Evolutionary conservation across 495 filamentous ascomycete genomes (phyloP), one percentile per base, ranked within the genome.

Genomic region (Jackrogersella minutella): DNA sequence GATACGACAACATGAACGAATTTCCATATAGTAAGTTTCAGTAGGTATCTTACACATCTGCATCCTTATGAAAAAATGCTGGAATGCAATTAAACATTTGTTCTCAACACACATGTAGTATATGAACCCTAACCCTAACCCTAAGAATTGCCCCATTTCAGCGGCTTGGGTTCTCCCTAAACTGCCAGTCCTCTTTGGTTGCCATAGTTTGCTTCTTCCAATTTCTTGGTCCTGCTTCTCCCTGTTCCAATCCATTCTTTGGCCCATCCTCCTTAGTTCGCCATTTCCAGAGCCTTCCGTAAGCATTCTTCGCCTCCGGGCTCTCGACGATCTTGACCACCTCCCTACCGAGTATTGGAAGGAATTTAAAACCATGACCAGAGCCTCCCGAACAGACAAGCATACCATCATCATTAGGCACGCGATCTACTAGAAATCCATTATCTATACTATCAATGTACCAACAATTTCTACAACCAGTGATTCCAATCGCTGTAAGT

Each of bases 361-460:
- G 79, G 72, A 92, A 93, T 72, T 93, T 93, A 76, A 86, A 93
- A 2, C 69, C 91, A 75, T 93, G 91, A 7, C 91, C 91, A 58
- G 84, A 88, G 1, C 89, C 91, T 13, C 91, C 91, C 0, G 88
- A 91, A 3, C 88, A 87, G 5, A 93, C 66, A 73, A 93, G 88
- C n/a, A 93, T 75, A 9, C 83, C 82, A 8, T 80, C 68, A 51
- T 82, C 78, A 3, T 70, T 67, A 0, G 90, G 90, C 61, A 91
- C 87, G 49, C 85, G 86, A 30, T 82, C 80, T 33, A 92, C 80
- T 31, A 93, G 77, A 74, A 91, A 93, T 71, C 91, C 85, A 47
- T 72, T 70, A 36, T 66, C 61, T 2, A 72, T 3, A 84, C 87
- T 40, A 77, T 83, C 30, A 86, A 86, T 60, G 85, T 93, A 93